These are phyloP conservation scores for Kregervanrija delftensis DNA, from an alignment of 805 yeast genomes.

Conservation along the genomic window DNA sequence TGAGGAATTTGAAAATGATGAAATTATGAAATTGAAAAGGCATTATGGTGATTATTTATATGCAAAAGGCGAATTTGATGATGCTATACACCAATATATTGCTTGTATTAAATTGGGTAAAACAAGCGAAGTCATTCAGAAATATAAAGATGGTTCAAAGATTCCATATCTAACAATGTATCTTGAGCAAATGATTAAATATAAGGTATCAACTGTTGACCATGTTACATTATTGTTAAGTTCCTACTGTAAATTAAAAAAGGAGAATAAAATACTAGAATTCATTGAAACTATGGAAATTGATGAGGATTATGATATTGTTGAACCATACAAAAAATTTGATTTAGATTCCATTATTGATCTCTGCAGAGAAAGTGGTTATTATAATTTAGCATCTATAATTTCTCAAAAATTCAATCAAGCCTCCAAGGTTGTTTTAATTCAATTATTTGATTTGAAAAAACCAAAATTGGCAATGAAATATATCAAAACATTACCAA, in stretches of 20 bases:
- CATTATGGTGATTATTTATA: constrained; percentile 70
- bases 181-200: constrained; percentile 51
- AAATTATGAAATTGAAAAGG: constrained; percentile 38
- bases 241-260: constrained; percentile 71
- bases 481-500: constrained; percentile 60
- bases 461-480: constrained; percentile 54
- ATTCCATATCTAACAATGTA: constrained; percentile 58
- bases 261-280: constrained; percentile 44
- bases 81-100: constrained; percentile 72
- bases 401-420: constrained; percentile 68
- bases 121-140: constrained; percentile 71
- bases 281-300: constrained; percentile 42
- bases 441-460: constrained; percentile 58
- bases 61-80: constrained; percentile 54
- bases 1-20: constrained; percentile 20
- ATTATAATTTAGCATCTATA: constrained; percentile 56
- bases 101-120: constrained; percentile 39
- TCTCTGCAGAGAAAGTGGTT: constrained; percentile 68
- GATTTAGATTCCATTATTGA: constrained; percentile 63
- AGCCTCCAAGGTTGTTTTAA: constrained; percentile 68
- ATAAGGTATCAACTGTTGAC: constrained; percentile 57
- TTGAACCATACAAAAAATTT: constrained; percentile 36
- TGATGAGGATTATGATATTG: constrained; percentile 30
- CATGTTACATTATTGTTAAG: constrained; percentile 77
- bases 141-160: constrained; percentile 71